These are phyloP conservation scores for Neurospora crassa DNA, from an alignment of 2,329 filamentous ascomycete species.

Conservation along the genomic window DNA sequence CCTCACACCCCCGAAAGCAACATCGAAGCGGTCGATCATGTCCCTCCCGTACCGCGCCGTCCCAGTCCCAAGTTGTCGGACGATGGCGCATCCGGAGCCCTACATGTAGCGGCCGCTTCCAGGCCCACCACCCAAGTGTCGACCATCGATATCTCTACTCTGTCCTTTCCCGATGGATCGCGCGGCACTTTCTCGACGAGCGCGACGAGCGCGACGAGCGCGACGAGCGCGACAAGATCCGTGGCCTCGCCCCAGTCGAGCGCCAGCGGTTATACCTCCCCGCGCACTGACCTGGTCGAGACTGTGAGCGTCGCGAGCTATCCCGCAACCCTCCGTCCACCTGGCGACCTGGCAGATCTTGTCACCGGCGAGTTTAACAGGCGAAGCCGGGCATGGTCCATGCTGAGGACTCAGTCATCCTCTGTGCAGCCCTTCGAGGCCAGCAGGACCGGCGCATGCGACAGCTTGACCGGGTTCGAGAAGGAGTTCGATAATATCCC, in stretches of 20 bases:
- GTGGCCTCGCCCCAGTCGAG: slow-evolving; percentile 25
- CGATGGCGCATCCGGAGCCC: slow-evolving; percentile 28
- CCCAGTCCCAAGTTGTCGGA: slow-evolving; percentile 18
- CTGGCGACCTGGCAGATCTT: slow-evolving; percentile 71
- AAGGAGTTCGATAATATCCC: slow-evolving; percentile 71
- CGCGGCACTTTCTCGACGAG: slow-evolving; percentile 50
- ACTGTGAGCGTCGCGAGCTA: slow-evolving; percentile 57
- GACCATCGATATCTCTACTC: slow-evolving; percentile 67
- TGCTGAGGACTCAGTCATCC: slow-evolving; percentile 54
- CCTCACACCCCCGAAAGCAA: slow-evolving; percentile 13
- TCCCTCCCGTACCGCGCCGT: slow-evolving; percentile 20
- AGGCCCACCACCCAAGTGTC: slow-evolving; percentile 80
- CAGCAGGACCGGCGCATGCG: slow-evolving; percentile 32
- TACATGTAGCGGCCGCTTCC: slow-evolving; percentile 30
- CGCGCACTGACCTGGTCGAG: slow-evolving; percentile 46
- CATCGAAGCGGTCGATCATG: slow-evolving; percentile 5
- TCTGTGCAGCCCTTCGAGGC: slow-evolving; percentile 52
- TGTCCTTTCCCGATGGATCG: slow-evolving; percentile 61
- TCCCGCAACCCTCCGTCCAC: slow-evolving; percentile 51
- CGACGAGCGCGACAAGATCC: slow-evolving; percentile 23
- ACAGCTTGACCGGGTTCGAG: slow-evolving; percentile 56
- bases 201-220: slow-evolving; percentile 24
- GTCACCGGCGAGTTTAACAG: slow-evolving; percentile 61
- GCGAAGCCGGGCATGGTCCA: slow-evolving; percentile 58
- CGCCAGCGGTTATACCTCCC: slow-evolving; percentile 28